Conservation (phyloP, 352 stramenopile species). For the Phytophthora megakarya region DNA sequence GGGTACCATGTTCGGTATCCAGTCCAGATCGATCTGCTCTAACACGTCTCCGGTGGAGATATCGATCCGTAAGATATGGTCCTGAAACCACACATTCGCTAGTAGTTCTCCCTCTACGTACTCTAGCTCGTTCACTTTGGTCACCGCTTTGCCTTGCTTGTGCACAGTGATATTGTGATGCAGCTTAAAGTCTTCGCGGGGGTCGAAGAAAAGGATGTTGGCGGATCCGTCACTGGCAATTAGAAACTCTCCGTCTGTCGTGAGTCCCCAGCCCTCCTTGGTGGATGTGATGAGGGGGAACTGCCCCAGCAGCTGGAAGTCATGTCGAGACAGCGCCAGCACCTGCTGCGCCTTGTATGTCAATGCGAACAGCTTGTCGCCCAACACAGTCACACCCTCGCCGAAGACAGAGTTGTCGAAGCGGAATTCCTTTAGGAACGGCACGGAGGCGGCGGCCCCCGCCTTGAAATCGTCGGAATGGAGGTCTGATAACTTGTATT, state of each 20-base stretch:
- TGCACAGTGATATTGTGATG: conserved; percentile 61
- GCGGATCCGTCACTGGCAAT: conserved; percentile 88
- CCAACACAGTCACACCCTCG: conserved; percentile 75
- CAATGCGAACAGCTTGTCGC: conserved; percentile 79
- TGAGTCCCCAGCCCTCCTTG: conserved; percentile 90
- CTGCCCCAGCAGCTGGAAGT: conserved; percentile 56
- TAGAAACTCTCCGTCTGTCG: conserved; percentile 76
- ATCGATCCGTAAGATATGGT: conserved; percentile 81
- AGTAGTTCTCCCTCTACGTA: conserved; percentile 82
- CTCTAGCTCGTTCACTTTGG: conserved; percentile 88
- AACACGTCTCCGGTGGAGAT: conserved; percentile 64
- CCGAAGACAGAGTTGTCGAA: conserved; percentile 73
- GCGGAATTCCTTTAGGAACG: conserved; percentile 51
- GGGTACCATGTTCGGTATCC: conserved; percentile 63
- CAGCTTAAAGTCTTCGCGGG: conserved; percentile 51
- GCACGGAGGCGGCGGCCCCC: conserved; percentile 13
- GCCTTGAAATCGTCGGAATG: conserved; percentile 17
- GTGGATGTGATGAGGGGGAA: conserved; percentile 75
- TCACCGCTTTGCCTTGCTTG: conserved; percentile 47
- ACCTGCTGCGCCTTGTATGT: conserved; percentile 80
- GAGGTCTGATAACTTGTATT: conserved; percentile 53
- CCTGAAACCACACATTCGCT: conserved; percentile 88
- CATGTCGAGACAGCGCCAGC: conserved; percentile 59
- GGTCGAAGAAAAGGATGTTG: conserved; percentile 83
- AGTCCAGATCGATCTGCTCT: conserved; percentile 72